Evolutionary conservation across 345 rosid species (phyloP).

Genomic region (Theobroma cacao): DNA sequence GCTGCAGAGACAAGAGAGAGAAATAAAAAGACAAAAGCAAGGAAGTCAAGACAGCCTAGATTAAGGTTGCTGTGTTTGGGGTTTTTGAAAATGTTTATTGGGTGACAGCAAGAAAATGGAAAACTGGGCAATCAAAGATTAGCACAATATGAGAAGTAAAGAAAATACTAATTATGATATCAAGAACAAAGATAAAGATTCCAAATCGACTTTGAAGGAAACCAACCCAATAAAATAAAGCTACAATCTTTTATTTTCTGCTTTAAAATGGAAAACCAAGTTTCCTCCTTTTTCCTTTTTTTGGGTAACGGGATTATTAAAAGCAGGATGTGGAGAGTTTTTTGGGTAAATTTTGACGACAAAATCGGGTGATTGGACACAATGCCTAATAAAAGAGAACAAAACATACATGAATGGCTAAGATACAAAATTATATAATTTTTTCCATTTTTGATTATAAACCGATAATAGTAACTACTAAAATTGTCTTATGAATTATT

Average conservation of each 20-base stretch:
- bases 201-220: not conserved
- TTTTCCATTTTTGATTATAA: too few relatives aligned
- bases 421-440: too few relatives aligned
- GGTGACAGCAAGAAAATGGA: conserved; percentile 17
- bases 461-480: too few relatives aligned
- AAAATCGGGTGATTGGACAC: not conserved
- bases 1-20: not conserved
- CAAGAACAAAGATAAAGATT: not conserved
- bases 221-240: not conserved
- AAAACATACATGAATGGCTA: too few relatives aligned
- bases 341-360: not conserved
- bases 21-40: not conserved
- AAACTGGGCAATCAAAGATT: not conserved
- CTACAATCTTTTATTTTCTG: not conserved
- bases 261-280: too few relatives aligned
- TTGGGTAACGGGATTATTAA: too few relatives aligned
- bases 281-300: too few relatives aligned
- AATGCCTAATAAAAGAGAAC: too few relatives aligned
- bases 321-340: too few relatives aligned
- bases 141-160: not conserved
- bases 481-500: too few relatives aligned
- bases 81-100: conserved; percentile 6
- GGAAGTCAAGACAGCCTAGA: conserved; percentile 9
- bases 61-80: conserved; percentile 8
- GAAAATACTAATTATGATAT: not conserved